Percentiles rank a stretch among this genome's conserved stretches.
These are phyloP conservation scores for Leccinum disarticulatum DNA, from an alignment of 768 basidiomycete species.

Conservation along the genomic window DNA sequence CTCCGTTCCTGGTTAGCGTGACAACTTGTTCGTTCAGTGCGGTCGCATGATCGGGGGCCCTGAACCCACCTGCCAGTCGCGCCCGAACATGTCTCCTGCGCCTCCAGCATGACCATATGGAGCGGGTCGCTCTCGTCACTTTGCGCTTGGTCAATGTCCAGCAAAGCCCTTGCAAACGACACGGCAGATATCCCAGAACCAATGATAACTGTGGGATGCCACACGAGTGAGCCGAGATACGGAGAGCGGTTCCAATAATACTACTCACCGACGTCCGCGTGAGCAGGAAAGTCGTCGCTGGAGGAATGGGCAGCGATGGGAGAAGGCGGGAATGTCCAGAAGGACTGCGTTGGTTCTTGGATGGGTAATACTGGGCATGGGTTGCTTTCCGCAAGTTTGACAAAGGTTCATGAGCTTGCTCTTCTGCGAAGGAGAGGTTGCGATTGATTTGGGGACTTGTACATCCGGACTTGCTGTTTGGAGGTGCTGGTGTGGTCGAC, in stretches of 20 bases:
- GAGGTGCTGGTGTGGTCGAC: no score
- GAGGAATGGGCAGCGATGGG: conserved; percentile 37
- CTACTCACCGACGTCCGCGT: conserved; percentile 55
- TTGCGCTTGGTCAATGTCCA: conserved; percentile 29
- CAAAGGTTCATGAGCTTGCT: no score
- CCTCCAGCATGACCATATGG: conserved; percentile 58
- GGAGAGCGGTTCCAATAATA: not conserved
- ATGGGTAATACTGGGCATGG: conserved; percentile 48
- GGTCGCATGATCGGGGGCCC: not conserved
- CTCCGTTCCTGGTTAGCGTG: conserved; percentile 42
- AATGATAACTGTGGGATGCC: conserved; percentile 40
- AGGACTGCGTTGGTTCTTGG: conserved; percentile 52
- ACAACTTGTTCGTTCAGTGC: not conserved
- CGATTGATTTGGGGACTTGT: no score
- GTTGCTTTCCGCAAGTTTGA: no score
- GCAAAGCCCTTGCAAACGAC: conserved; percentile 41
- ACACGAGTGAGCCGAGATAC: not conserved
- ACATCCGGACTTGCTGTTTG: no score
- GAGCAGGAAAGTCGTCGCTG: conserved; percentile 35
- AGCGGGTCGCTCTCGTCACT: conserved; percentile 17
- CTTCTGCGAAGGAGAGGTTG: no score
- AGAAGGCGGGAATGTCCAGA: conserved; percentile 61
- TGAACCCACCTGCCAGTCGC: conserved; percentile 48
- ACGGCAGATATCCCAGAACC: conserved; percentile 55
- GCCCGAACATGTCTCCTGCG: conserved; percentile 55